These are phyloP conservation scores for Bauhinia variegata DNA, from an alignment of 306 rosid species.

Conservation along the genomic window DNA sequence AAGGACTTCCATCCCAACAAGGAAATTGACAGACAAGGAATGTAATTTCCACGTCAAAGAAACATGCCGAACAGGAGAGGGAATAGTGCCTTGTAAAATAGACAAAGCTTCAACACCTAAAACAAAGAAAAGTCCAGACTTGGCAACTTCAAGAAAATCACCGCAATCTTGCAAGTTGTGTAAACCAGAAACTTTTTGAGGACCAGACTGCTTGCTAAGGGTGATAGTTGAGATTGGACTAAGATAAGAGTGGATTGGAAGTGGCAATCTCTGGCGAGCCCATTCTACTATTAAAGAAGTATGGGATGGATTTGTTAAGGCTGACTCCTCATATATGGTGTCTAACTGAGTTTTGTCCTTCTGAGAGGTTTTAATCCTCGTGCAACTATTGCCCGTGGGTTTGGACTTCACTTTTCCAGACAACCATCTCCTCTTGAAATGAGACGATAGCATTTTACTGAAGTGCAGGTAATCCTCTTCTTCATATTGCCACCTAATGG, in stretches of 20 bases:
- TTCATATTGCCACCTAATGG: constrained; percentile 59
- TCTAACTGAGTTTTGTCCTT: constrained; percentile 52
- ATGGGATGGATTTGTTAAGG: constrained; percentile 34
- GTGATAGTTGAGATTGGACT: constrained; percentile 82
- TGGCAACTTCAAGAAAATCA: constrained; percentile 67
- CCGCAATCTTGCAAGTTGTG: constrained; percentile 41
- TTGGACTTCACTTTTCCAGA: constrained; percentile 65
- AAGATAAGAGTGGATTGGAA: constrained; percentile 78
- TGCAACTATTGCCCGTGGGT: constrained; percentile 37
- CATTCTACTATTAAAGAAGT: constrained; percentile 65
- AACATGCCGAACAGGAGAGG: constrained; percentile 71
- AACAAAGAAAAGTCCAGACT: constrained; percentile 80
- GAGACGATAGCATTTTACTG: constrained; percentile 68
- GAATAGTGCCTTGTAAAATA: constrained; percentile 52
- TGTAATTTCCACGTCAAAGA: constrained; percentile 91
- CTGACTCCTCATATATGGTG: constrained; percentile 79
- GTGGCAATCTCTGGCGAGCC: constrained; percentile 90
- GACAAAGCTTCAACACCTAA: constrained; percentile 85
- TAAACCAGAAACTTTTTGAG: constrained; percentile 45
- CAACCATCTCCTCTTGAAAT: constrained; percentile 82
- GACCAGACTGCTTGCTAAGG: constrained; percentile 55
- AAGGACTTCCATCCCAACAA: constrained; percentile 78
- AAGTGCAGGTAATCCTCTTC: constrained; percentile 70
- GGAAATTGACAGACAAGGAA: constrained; percentile 80
- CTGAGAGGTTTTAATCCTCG: constrained; percentile 42